Evolutionary conservation across 2,329 filamentous ascomycete genomes (phyloP), one percentile per base, ranked within the genome.

Genomic region (Epichloe brachyelytri): DNA sequence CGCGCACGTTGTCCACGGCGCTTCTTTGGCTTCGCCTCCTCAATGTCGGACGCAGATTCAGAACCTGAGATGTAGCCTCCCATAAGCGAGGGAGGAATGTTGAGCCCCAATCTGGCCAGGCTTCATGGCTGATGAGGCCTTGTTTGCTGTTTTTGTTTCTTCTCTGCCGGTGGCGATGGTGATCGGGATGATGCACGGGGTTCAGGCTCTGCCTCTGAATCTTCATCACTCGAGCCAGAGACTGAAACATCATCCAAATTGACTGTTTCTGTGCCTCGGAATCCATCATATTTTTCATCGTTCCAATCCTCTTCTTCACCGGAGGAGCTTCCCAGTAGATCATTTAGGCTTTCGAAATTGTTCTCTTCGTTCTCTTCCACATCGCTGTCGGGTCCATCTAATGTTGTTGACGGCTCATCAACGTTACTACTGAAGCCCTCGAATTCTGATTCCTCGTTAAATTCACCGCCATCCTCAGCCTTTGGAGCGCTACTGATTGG

Each of bases 1-100:
- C 87, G 79, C n/a, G 84, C 85, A 43, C 82, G 77, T 67, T 94
- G 87, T 3, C 87, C 87, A 20, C 85, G 76, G 60, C 91, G 90
- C 67, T 89, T 90, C 58, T 80, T 79, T 0, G 74, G 67, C 1
- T 72, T 72, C 5, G 77, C 78, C 2, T 74, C 65, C 49, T 88
- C 85, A 20, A 86, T 70, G 55, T 86, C 83, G 0, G 83, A 85
- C 6, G 77, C 78, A 0, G 77, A 80, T 58, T 87, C 85, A 8
- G 83, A 86, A 45, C 85, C 86, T 2, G 85, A 88, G 59, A 87
- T 78, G 68, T 91, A 94, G 51, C 85, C 85, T 19, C 82, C 83
- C 76, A 88, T 87, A 15, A 93, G 76, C 1, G 82, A 81, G 0
- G 87, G 2, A 93, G 70, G 62, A 89, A 88, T 0, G 78, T 78